Percentiles rank a stretch among this genome's conserved stretches.
These are phyloP conservation scores for Phtheirospermum japonicum DNA, from an alignment of 257 asterid species.

Conservation along the genomic window DNA sequence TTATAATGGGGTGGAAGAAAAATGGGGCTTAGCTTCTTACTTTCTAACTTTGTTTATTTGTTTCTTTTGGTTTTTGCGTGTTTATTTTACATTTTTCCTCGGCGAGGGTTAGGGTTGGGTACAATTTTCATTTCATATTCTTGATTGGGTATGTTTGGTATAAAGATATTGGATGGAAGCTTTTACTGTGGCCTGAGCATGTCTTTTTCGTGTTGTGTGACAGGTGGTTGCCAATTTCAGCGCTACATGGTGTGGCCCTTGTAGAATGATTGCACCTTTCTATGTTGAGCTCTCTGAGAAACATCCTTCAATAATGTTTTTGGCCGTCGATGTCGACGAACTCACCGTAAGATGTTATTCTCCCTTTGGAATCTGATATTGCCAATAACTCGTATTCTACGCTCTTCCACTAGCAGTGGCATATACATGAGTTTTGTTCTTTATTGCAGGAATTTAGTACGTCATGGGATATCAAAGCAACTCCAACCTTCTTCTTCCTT, in stretches of 20 bases:
- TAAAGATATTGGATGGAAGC: background rate
- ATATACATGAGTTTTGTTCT: conserved; percentile 5
- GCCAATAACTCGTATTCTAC: background rate
- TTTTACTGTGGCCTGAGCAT: conserved; percentile 10
- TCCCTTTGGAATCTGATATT: no score
- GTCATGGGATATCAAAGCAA: conserved; percentile 96
- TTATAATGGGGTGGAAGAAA: background rate
- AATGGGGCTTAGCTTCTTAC: background rate
- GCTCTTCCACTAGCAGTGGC: conserved; percentile 12
- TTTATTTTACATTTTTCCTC: background rate
- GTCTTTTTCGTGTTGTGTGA: conserved; percentile 4
- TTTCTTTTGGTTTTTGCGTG: no score
- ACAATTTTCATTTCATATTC: background rate
- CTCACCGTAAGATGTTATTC: conserved; percentile 60
- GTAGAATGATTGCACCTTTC: conserved; percentile 86
- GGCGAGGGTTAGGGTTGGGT: background rate
- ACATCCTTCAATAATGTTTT: conserved; percentile 69
- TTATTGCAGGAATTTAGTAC: conserved; percentile 82
- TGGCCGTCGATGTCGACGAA: conserved; percentile 85
- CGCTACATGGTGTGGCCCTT: conserved; percentile 98
- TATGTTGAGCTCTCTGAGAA: conserved; percentile 82
- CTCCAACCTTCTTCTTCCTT: conserved; percentile 98
- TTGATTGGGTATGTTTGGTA: background rate
- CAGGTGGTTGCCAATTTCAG: conserved; percentile 85
- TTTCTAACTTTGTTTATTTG: background rate